Base-by-base conservation (phyloP, 2,329 filamentous ascomycete genomes). In the Fusarium nisikadoi region DNA sequence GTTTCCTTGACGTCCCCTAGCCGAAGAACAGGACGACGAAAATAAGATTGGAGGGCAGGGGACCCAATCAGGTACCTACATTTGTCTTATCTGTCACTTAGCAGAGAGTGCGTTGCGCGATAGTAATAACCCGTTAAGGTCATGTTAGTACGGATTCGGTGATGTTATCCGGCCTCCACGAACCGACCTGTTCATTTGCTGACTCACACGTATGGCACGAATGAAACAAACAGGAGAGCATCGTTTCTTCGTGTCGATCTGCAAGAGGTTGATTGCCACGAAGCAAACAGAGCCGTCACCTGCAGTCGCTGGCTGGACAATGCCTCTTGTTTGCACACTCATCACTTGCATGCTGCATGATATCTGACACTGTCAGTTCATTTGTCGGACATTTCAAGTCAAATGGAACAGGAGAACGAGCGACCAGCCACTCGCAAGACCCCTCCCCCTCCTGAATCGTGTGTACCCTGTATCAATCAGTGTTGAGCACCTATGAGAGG, bases 331-430 rank as follows among this genome's bases (percentile, higher is more conserved):
- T 55, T 45, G 25, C 45, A 50, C 54, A 56, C 19, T 49, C 45
- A 68, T 71, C 27, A 53, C 68, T 55, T 68, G 57, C 54, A 69
- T 64, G 27, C 49, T 72, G 68, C 53, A 59, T 57, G 57, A 47
- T 49, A 63, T 63, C 43, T 38, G 35, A 35, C 43, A 42, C 41
- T 56, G 20, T 47, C 35, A 58, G 52, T 50, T 47, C 45, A 41
- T 63, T 33, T 27, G 27, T 47, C 31, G 27, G 35, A 35, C 33
- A 43, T 36, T 47, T 29, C 35, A 56, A 16, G 31, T 17, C 43
- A 46, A 31, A 33, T 17, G 27, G 17, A 45, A 35, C 13, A 39
- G 46, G 36, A 60, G 45, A 52, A 39, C 27, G 41, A 47, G 27
- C 13, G 19, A 25, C 39, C 35, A 59, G 23, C 46, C 46, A 52